Base-by-base conservation (phyloP, 1,139 yeast species). In the Saccharomyces pastorianus region DNA sequence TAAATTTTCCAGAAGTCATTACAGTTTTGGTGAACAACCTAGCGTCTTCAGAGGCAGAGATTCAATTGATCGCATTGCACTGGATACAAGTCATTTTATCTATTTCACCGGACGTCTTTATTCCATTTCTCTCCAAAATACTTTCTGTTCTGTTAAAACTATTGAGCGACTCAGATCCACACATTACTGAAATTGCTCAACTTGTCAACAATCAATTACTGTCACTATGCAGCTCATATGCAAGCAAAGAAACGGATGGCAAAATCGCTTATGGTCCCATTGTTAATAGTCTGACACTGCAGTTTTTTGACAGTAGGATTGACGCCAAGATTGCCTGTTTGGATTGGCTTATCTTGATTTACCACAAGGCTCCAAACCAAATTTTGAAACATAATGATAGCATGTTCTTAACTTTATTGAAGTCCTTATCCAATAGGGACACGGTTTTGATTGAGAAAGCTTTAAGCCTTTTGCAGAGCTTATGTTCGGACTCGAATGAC, bases 281-380 rank as follows among this genome's bases (percentile, higher is more conserved):
- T 4, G 82, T 84, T 38, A 83, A 81, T 56, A 82, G 84, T 6
- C 68, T 85, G 54, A 81, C 85, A 0, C 62, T 80, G 34, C 88
- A 84, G 59, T 81, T 85, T 56, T 70, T 81, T 56, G 82, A 80
- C 59, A 87, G 84, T 55, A 85, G 88, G 61, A 96, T 89, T 59
- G 82, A 85, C 34, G 88, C 97, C 0, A 76, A 95, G 59, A 79
- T 90, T 20, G 90, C 95, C 0, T 87, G 95, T 20, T 74, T 95
- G 49, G 96, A 91, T 60, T 95, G 99, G 99, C 75, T 95, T 38
- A 84, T 85, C 27, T 83, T 89, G 77, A 76, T 95, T 49, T 95
- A 91, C 64, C 79, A 83, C 34, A 84, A 84, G 60, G 85, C 85
- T 47, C 88, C 95, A 0, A 72, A 78, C 27, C 77, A 80, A 63